Percentiles rank a stretch among this genome's conserved stretches.
Evolutionary conservation across 148 eudicot genomes (phyloP).

Genomic region (Rhododendron williamsianum): DNA sequence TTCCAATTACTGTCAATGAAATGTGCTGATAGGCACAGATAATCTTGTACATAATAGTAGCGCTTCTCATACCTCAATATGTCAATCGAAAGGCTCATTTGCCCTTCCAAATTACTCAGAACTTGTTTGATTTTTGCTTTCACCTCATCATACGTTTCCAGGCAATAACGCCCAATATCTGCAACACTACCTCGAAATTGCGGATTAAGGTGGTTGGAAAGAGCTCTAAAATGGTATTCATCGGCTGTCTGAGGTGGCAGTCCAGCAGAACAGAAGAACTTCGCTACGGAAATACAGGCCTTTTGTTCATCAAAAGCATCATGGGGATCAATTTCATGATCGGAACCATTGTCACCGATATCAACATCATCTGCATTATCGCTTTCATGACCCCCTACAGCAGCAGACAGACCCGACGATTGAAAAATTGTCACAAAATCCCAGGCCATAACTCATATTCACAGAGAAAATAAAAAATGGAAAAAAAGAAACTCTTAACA

Average conservation of each 20-base stretch:
- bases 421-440: background rate
- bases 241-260: background rate
- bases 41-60: background rate
- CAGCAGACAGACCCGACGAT: background rate
- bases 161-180: background rate
- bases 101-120: background rate
- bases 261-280: background rate
- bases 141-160: slow-evolving; percentile 7
- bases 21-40: background rate
- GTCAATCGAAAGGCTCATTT: background rate
- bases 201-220: background rate
- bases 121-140: background rate
- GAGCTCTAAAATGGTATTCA: background rate
- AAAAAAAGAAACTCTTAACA: no score
- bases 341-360: background rate
- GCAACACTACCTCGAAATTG: background rate
- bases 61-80: background rate
- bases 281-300: background rate
- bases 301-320: background rate
- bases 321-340: background rate
- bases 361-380: background rate
- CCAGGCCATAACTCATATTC: background rate
- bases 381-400: background rate
- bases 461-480: background rate
- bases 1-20: slow-evolving; percentile 4